Conservation (phyloP, 2,329 filamentous ascomycete genomes). For the Penicillium italicum region DNA sequence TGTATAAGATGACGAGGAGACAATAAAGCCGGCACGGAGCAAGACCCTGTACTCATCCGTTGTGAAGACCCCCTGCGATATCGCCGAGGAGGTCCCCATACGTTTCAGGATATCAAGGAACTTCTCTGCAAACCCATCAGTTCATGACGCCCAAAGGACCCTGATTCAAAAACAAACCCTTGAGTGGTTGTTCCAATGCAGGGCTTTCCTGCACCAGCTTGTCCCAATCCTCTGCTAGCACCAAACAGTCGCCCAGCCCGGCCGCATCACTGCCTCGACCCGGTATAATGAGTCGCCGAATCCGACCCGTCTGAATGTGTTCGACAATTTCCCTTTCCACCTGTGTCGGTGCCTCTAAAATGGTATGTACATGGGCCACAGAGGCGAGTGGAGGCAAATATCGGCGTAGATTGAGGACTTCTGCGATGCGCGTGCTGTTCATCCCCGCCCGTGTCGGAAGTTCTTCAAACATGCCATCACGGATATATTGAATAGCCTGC, state of each 20-base stretch:
- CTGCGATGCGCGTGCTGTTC: slow-evolving; percentile 58
- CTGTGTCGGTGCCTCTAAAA: slow-evolving; percentile 54
- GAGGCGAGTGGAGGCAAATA: slow-evolving; percentile 57
- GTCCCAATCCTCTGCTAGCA: slow-evolving; percentile 53
- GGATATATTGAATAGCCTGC: slow-evolving; percentile 54
- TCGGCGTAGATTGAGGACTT: slow-evolving; percentile 55
- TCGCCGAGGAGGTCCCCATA: slow-evolving; percentile 47
- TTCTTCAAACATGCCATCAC: slow-evolving; percentile 52
- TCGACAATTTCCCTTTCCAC: slow-evolving; percentile 59
- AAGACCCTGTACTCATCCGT: slow-evolving; percentile 48
- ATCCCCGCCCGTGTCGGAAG: slow-evolving; percentile 57
- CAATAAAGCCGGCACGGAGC: slow-evolving; percentile 54
- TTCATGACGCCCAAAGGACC: not conserved
- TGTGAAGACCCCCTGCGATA: slow-evolving; percentile 46
- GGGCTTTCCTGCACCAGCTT: slow-evolving; percentile 36
- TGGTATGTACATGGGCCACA: slow-evolving; percentile 58
- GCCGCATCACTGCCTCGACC: slow-evolving; percentile 55
- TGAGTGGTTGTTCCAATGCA: slow-evolving; percentile 33
- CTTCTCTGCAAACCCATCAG: slow-evolving; percentile 38
- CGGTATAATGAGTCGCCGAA: slow-evolving; percentile 55
- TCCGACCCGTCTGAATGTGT: slow-evolving; percentile 48
- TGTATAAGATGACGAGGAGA: slow-evolving; percentile 43
- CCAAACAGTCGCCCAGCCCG: slow-evolving; percentile 57
- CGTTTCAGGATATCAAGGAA: slow-evolving; percentile 49
- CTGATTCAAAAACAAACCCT: slow-evolving; percentile 27